A percentile compares a stretch with the other conserved stretches of the same genome.
Conservation (phyloP, 1,284 basidiomycete genomes). For the Xerocomus nothofagi region DNA sequence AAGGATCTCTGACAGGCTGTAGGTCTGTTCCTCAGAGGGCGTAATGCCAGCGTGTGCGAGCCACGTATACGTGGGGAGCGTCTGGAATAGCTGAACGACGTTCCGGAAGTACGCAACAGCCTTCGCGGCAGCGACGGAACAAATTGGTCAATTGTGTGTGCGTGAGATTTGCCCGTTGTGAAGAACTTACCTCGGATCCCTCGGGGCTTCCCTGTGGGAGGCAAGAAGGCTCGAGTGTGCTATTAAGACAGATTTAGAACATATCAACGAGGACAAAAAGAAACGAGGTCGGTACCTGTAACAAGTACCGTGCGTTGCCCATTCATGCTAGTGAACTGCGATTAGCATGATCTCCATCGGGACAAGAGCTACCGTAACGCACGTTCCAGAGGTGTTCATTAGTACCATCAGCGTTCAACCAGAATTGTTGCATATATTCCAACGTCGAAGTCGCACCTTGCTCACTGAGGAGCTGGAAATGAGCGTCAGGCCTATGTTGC, state of each 20-base stretch:
- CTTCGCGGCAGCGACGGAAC: constrained; percentile 28
- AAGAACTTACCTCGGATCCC: constrained; percentile 55
- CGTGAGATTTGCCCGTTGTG: neutral
- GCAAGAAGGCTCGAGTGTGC: constrained; percentile 63
- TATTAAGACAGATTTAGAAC: constrained; percentile 25
- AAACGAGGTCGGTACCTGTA: constrained; percentile 44
- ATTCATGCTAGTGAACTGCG: constrained; percentile 53
- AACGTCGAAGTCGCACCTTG: constrained; percentile 63
- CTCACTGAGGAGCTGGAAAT: constrained; percentile 51
- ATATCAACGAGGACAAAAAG: neutral
- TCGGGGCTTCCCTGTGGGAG: constrained; percentile 53
- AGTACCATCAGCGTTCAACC: constrained; percentile 63
- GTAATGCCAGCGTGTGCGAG: constrained; percentile 67
- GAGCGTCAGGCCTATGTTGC: neutral
- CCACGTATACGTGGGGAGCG: constrained; percentile 65
- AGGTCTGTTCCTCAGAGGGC: constrained; percentile 56
- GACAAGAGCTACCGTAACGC: constrained; percentile 14
- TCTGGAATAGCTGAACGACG: constrained; percentile 65
- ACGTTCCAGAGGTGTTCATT: constrained; percentile 76
- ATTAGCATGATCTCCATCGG: constrained; percentile 3
- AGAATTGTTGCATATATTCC: constrained; percentile 65
- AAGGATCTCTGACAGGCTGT: constrained; percentile 58
- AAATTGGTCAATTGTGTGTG: neutral
- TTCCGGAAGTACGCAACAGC: constrained; percentile 73
- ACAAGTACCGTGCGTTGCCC: constrained; percentile 74